Percentiles rank a stretch among this genome's conserved stretches.
These are phyloP conservation scores for Penicillium sp. DNA, from an alignment of 2,329 filamentous ascomycete genomes.

Conservation along the genomic window DNA sequence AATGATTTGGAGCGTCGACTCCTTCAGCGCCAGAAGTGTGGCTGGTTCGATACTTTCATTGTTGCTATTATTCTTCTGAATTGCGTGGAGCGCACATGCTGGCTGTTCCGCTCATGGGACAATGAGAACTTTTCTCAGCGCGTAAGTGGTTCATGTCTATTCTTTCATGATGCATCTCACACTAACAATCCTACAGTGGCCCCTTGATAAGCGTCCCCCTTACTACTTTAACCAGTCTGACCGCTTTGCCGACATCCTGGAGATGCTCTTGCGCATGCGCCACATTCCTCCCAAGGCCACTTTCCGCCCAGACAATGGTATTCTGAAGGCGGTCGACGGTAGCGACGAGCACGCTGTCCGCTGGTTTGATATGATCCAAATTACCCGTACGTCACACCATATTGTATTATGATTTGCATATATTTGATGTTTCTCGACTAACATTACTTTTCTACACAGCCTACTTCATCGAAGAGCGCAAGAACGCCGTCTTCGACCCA, in stretches of 20 bases:
- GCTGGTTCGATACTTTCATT: constrained; percentile 60
- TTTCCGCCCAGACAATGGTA: constrained; percentile 38
- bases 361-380: constrained; percentile 44
- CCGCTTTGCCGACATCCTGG: constrained; percentile 56
- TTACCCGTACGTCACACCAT: constrained; percentile 36
- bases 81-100: constrained; percentile 60
- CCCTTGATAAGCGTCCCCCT: constrained; percentile 52
- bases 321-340: constrained; percentile 38
- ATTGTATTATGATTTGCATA: neutral
- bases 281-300: constrained; percentile 44
- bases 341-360: constrained; percentile 38
- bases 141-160: constrained; percentile 23
- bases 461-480: constrained; percentile 39
- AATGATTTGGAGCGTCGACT: constrained; percentile 61
- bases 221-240: constrained; percentile 57
- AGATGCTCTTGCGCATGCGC: constrained; percentile 59
- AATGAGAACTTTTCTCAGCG: constrained; percentile 37
- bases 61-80: constrained; percentile 58
- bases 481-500: constrained; percentile 39
- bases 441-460: constrained; percentile 24
- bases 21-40: constrained; percentile 56
- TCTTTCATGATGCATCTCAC: neutral
- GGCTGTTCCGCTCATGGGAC: constrained; percentile 56
- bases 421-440: neutral
- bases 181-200: constrained; percentile 44